Percentiles rank a stretch among this genome's conserved stretches.
Conservation (phyloP, 768 basidiomycete species). For the Rhizopogon vinicolor region DNA sequence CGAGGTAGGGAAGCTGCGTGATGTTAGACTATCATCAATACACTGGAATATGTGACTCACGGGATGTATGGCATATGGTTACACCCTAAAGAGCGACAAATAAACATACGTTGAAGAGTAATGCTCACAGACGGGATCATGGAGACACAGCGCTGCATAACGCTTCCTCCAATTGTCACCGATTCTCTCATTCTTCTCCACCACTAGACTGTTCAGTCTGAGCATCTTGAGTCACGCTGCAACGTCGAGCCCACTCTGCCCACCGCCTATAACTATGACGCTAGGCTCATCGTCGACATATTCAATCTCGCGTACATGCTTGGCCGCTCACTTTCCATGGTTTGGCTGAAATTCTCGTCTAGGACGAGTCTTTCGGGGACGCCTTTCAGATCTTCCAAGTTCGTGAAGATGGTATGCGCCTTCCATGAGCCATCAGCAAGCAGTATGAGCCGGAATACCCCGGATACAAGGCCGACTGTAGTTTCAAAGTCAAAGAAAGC, state of each 20-base stretch:
- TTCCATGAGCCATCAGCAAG: constrained; percentile 39
- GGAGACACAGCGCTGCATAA: constrained; percentile 27
- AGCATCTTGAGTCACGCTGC: constrained; percentile 49
- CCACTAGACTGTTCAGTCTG: constrained; percentile 12
- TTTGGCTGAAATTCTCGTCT: constrained; percentile 37
- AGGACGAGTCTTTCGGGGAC: constrained; percentile 40
- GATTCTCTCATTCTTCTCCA: constrained; percentile 22
- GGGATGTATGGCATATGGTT: constrained; percentile 52
- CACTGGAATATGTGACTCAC: constrained; percentile 26
- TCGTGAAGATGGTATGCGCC: constrained; percentile 44
- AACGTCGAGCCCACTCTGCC: constrained; percentile 51
- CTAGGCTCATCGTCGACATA: constrained; percentile 39
- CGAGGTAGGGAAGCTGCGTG: constrained; percentile 45
- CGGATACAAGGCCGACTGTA: constrained; percentile 33
- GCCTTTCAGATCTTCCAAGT: constrained; percentile 45
- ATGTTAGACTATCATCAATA: background rate
- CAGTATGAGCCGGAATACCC: constrained; percentile 45
- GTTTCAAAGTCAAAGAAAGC: constrained; percentile 40
- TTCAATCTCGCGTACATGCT: constrained; percentile 22
- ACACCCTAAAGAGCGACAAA: constrained; percentile 27
- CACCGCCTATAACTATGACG: constrained; percentile 48
- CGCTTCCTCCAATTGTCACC: constrained; percentile 29
- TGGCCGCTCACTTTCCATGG: constrained; percentile 26
- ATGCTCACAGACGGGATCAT: constrained; percentile 28
- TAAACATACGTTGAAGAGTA: too few species aligned